A percentile compares a stretch with the other conserved stretches of the same genome.
These are phyloP conservation scores for Globisporangium yorkense DNA, from an alignment of 352 stramenopile genomes.

Conservation along the genomic window DNA sequence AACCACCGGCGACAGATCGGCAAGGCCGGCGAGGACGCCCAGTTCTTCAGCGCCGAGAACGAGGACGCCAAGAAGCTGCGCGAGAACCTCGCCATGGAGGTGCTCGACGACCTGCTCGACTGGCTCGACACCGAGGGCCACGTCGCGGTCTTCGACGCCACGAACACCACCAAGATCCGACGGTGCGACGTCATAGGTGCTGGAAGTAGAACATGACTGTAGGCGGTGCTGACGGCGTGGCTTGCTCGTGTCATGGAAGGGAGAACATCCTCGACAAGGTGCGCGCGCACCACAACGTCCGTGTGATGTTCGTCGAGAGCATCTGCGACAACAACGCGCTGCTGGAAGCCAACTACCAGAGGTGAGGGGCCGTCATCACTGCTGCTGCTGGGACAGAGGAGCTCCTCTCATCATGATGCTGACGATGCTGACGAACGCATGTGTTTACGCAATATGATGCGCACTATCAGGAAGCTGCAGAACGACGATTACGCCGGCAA, in stretches of 20 bases:
- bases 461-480: slow-evolving; percentile 38
- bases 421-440: slow-evolving; percentile 10
- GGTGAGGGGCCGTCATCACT: slow-evolving; percentile 18
- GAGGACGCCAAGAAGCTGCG: slow-evolving; percentile 68
- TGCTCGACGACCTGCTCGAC: slow-evolving; percentile 85
- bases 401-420: slow-evolving; percentile 1
- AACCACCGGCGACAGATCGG: slow-evolving; percentile 85
- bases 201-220: slow-evolving; percentile 8
- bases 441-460: slow-evolving; percentile 2
- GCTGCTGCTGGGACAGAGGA: background rate
- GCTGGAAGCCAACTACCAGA: slow-evolving; percentile 88
- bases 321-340: slow-evolving; percentile 93
- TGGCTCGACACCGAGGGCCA: slow-evolving; percentile 89
- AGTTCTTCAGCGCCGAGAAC: slow-evolving; percentile 92
- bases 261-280: slow-evolving; percentile 61
- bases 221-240: background rate
- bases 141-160: slow-evolving; percentile 94
- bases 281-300: slow-evolving; percentile 52
- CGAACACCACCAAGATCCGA: slow-evolving; percentile 89
- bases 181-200: slow-evolving; percentile 13
- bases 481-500: slow-evolving; percentile 91
- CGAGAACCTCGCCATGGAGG: slow-evolving; percentile 86
- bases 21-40: slow-evolving; percentile 60
- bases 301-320: slow-evolving; percentile 93
- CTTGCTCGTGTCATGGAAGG: slow-evolving; percentile 15